Evolutionary conservation across 176 grass and related monocot species (phyloP).

Genomic region (Carex littledalei): DNA sequence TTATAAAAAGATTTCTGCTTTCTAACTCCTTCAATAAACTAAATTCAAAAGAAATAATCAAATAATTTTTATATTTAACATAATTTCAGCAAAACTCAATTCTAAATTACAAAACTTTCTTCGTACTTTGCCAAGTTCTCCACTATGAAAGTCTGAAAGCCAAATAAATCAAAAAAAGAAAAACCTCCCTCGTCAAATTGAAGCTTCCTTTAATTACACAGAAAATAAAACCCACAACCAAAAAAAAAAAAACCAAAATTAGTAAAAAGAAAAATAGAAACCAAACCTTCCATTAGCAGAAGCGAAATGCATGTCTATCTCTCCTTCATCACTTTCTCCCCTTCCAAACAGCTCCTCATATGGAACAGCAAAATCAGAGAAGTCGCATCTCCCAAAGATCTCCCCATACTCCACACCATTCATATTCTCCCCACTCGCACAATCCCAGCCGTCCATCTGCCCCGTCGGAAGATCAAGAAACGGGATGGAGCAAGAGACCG

Average conservation of each 20-base stretch:
- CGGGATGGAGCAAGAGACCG: constrained; percentile 75
- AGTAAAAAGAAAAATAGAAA: neutral
- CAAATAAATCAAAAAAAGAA: neutral
- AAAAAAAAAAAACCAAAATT: constrained; percentile 1
- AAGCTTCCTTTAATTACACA: neutral
- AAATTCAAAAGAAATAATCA: neutral
- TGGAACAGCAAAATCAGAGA: constrained; percentile 49
- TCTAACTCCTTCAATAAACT: neutral
- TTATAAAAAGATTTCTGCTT: neutral
- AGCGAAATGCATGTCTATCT: constrained; percentile 24
- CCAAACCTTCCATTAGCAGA: constrained; percentile 15
- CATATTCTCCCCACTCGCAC: neutral
- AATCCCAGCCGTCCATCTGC: neutral
- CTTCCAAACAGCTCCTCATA: constrained; percentile 65
- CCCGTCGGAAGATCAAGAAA: constrained; percentile 64
- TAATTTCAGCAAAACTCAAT: neutral
- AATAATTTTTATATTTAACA: neutral
- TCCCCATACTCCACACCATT: constrained; percentile 53
- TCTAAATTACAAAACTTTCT: neutral
- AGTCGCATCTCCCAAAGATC: constrained; percentile 68
- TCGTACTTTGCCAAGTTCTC: neutral
- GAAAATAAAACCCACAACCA: neutral
- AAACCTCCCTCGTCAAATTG: neutral
- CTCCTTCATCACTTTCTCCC: constrained; percentile 31
- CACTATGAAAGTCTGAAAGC: neutral